Base-by-base conservation (phyloP, 1,139 yeast genomes). In the Kluyveromyces sp. region DNA sequence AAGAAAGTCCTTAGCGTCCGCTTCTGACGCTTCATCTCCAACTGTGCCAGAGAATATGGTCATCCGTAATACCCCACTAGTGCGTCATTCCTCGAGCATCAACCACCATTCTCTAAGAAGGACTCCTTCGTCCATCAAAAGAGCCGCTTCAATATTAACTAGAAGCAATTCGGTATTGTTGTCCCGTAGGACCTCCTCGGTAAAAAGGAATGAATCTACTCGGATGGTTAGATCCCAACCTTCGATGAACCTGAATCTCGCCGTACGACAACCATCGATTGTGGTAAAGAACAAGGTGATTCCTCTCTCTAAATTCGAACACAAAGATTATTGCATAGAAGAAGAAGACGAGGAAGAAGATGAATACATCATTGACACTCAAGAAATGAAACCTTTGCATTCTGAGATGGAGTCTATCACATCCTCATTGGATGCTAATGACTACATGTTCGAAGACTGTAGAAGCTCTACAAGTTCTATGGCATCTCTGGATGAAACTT, bases 121-220 rank as follows among this genome's bases (percentile, higher is more conserved):
- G 26, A 58, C 66, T 0, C 58, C 60, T 11, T 61, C 66, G 0
- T 60, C 65, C 3, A 61, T 63, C 13, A 60, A 58, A 45, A 53
- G 66, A 43, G 66, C 66, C 7, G 65, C 65, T 3, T 61, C 66
- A 1, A 56, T 53, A 2, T 49, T 61, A 28, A 55, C 65, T 3
- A 61, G 59, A 15, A 60, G 57, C 43, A 55, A 65, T 44, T 65
- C 66, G 7, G 62, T 64, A 4, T 58, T 65, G 1, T 55, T 52
- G 2, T 50, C 60, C 25, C 55, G 36, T 19, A 38, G 30, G 13
- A 32, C 15, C 2, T 32, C 31, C 11, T 19, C 29, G 3, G 3
- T 31, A 3, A n/a, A 12, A 18, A 29, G 41, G 19, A 38, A 17
- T 19, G 18, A 13, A 7, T 38, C 41, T 3, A 32, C 16, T 20